phyloP scores from a whole-genome alignment of 345 rosid genomes.

The Gossypium ekmanianum region DNA sequence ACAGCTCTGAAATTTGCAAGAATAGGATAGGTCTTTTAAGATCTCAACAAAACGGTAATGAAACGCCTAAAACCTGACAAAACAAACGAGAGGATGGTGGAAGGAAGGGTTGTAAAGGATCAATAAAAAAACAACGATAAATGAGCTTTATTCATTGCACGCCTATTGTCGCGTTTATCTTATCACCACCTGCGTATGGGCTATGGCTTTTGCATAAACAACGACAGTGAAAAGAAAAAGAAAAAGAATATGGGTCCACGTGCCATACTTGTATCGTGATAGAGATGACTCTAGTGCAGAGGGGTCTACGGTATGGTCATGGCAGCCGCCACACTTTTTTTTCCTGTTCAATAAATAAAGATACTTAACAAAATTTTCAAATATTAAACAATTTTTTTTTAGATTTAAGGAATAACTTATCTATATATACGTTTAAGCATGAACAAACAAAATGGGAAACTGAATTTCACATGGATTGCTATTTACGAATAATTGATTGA shows the following conservation, averaged over 20 bases:
- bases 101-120: not conserved
- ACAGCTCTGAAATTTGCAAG: not conserved
- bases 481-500: too few species aligned
- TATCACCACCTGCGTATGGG: not conserved
- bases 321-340: not conserved
- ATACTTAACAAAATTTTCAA: too few species aligned
- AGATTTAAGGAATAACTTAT: too few species aligned
- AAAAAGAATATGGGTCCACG: slow-evolving; percentile 14
- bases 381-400: too few species aligned
- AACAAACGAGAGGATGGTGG: not conserved
- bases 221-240: not conserved
- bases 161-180: not conserved
- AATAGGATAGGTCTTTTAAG: not conserved
- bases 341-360: too few species aligned
- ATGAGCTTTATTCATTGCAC: not conserved
- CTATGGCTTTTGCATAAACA: not conserved
- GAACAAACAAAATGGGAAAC: too few species aligned
- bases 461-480: too few species aligned
- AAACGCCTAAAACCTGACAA: not conserved
- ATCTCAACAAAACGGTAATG: not conserved
- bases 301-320: not conserved
- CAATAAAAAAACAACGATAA: not conserved
- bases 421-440: too few species aligned
- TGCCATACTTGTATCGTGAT: slow-evolving; percentile 9
- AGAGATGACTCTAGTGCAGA: not conserved